Evolutionary conservation across 768 basidiomycete genomes (phyloP), one percentile per base, ranked within the genome.

Genomic region (Phaffia australis): DNA sequence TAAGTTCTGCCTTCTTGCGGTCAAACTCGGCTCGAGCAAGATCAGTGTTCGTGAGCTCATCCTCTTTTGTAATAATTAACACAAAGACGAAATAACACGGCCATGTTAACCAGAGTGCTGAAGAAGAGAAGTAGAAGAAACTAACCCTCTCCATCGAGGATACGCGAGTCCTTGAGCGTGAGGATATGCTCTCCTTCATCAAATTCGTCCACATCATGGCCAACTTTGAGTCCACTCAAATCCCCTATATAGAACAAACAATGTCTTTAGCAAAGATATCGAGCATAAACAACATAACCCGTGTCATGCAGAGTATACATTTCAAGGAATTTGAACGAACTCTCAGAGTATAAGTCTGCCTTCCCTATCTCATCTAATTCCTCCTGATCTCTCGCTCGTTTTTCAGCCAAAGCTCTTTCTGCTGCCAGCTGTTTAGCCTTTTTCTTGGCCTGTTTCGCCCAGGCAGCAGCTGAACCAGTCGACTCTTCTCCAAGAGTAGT

Each of bases 1-100:
- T 94, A 58, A 88, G 78, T 54, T 92, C 88, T 59, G 84, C 79
- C 47, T 86, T 85, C 77, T 89, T 86, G 73, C 88, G 83, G 19
- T 81, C 83, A 15, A 71, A 72, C 71, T 93, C 91, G 60, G 83
- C 84, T 74, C 95, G 93, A 0, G 89, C 91, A 82, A 98, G 83
- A 72, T 95, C 90, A 63, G 95, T 81, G 71, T 99, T 97, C 78
- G 95, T 88, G 18, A 99, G 82, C 77, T 94, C 95, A 76, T 99
- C 95, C 86, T 99, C 95, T 94, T 73, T n/a, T n/a, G n/a, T n/a
- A n/a, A n/a, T n/a, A 3, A 18, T 27, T 7, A 14, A 56, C 56
- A 47, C 11, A 8, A 55, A 8, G 27, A n/a, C 29, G 25, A 30
- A 50, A 52, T 7, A 9, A 2, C 8, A 15, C 3, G 52, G 48